Base-by-base conservation (phyloP, 371 early-diverging fungal species). In the Mucor racemosus region DNA sequence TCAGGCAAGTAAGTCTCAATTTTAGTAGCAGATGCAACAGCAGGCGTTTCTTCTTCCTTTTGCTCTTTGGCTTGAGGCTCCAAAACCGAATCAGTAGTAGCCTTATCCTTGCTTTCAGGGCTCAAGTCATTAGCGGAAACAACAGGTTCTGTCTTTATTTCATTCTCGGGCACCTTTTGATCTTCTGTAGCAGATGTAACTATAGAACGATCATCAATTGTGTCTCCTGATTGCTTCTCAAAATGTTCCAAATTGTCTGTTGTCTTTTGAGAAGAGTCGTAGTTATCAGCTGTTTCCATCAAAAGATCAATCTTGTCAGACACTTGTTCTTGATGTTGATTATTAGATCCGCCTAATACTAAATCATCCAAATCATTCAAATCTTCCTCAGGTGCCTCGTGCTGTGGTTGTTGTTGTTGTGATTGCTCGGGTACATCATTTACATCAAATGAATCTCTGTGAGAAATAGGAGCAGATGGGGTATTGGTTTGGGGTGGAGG, bases 341-440 rank as follows among this genome's bases (percentile, higher is more conserved):
- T 59, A 26, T 26, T 36, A 19, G 48, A 59, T 26, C 39, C 42
- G 36, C 71, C 66, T 17, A 70, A 58, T 6, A 70, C 62, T 38
- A 70, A 53, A 66, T 70, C 66, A 53, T 70, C 71, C 19, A 70
- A 62, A 62, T 70, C 71, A 57, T 70, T 44, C 42, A 68, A 53
- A 40, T 63, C 58, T n/a, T 50, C 59, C 26, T 50, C 4, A 19
- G 50, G 26, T 17, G 34, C 35, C 17, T 62, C 44, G 4, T 41
- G 41, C 14, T 14, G 19, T 19, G 4, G 17, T 44, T 55, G 9
- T 14, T 55, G 34, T 34, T 44, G 39, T 17, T 40, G 34, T 7
- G 19, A 56, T 21, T 8, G 21, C 50, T 50, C 50, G 26, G 26
- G 26, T 5, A 26, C 50, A 14, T n/a, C 34, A n/a, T 31, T 54